Evolutionary conservation across 768 basidiomycete genomes (phyloP).

Genomic region (Boletus edulis): DNA sequence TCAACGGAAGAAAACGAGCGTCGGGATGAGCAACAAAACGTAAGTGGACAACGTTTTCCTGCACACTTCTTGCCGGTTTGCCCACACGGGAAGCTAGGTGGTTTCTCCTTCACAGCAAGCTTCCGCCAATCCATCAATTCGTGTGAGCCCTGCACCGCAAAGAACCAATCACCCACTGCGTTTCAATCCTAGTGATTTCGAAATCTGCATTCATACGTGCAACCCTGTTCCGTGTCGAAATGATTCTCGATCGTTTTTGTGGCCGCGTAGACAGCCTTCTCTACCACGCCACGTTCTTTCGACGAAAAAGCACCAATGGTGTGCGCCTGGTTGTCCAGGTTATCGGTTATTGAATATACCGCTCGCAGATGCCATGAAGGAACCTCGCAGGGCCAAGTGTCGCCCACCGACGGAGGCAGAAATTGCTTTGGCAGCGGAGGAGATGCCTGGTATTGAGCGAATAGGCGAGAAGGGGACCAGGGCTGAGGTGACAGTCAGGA

Average conservation of each 20-base stretch:
- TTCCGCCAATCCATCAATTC: background rate
- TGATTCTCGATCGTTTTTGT: constrained; percentile 25
- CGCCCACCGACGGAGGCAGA: constrained; percentile 22
- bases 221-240: constrained; percentile 23
- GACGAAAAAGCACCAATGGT: constrained; percentile 18
- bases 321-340: constrained; percentile 20
- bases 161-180: background rate
- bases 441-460: background rate
- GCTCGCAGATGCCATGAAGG: constrained; percentile 14
- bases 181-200: constrained; percentile 13
- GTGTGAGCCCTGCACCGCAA: constrained; percentile 4
- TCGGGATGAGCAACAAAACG: constrained; percentile 8
- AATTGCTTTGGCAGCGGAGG: constrained; percentile 14
- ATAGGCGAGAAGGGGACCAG: background rate
- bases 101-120: background rate
- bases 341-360: constrained; percentile 19
- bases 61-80: background rate
- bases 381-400: constrained; percentile 23
- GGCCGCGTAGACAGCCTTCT: constrained; percentile 19
- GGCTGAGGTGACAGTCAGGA: background rate
- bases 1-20: background rate
- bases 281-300: constrained; percentile 28
- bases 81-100: background rate
- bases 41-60: constrained; percentile 4
- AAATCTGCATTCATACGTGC: constrained; percentile 29